Evolutionary conservation across 108 stramenopile species (phyloP), one percentile per base, ranked within the genome.

Genomic region (Parietichytrium sp.): DNA sequence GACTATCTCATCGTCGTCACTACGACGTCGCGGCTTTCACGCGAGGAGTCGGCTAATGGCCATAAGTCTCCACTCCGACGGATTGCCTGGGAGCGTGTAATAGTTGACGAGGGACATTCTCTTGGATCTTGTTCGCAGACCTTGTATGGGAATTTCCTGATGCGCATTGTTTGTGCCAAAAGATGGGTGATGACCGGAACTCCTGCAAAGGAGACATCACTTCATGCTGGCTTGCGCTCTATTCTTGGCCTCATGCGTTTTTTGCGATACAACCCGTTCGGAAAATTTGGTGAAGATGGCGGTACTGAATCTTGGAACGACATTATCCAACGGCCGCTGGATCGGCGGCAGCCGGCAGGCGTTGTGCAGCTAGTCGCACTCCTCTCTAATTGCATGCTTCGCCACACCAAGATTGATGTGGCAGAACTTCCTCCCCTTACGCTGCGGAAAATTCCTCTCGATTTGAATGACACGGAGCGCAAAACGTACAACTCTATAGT

Each of bases 141-240:
- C 10, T 45, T 72, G 61, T 72, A 72, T 27, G 61, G 61, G 6
- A 45, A 33, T n/a, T 72, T 72, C 20, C 42, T 72, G 1, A 25
- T n/a, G 23, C 61, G 61, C 33, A 23, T 72, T 42, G 10, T 12
- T 7, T 33, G 38, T 16, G 38, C 36, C 15, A 16, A 42, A 25
- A 33, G 61, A n/a, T 72, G 61, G 61, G 61, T 72, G 20, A 72
- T 72, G 61, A 72, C 61, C 2, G 61, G 61, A 72, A 72, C 61
- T n/a, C 61, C 61, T 6, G 61, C 61, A 7, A 72, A 72, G 42
- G 61, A 72, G 61, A 72, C 61, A n/a, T 72, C 61, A 10, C 1
- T 72, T 16, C 23, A 6, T 33, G 61, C 36, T 27, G 61, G 61
- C 42, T 42, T 72, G 38, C 61, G 61, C 3, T 45, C 61, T 16